These are phyloP conservation scores for Phaffomyces antillensis DNA, from an alignment of 805 yeast species.

Conservation along the genomic window DNA sequence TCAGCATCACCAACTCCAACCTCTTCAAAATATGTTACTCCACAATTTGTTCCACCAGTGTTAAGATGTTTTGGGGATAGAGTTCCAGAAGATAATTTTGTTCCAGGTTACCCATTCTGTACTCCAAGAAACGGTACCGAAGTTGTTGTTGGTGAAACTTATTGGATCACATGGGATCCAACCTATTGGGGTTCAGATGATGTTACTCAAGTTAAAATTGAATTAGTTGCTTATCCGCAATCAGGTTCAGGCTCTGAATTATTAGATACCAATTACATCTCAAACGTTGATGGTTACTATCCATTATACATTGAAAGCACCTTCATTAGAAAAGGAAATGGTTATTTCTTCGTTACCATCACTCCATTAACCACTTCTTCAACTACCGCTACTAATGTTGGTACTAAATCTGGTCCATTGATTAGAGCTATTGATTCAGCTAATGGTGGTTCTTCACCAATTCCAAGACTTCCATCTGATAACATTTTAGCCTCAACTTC, in stretches of 20 bases:
- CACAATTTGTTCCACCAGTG: constrained; percentile 37
- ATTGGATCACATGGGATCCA: constrained; percentile 45
- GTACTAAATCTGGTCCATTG: constrained; percentile 34
- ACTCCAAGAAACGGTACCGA: constrained; percentile 34
- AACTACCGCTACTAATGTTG: constrained; percentile 30
- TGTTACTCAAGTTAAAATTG: constrained; percentile 28
- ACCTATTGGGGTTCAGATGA: constrained; percentile 33
- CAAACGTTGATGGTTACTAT: constrained; percentile 33
- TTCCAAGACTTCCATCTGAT: constrained; percentile 35
- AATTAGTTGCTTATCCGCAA: constrained; percentile 29
- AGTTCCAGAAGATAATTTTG: constrained; percentile 24
- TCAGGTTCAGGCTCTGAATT: constrained; percentile 27
- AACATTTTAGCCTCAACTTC: constrained; percentile 20
- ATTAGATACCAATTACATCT: constrained; percentile 27
- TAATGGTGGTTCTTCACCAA: constrained; percentile 25
- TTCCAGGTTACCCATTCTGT: constrained; percentile 36
- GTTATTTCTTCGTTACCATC: constrained; percentile 32
- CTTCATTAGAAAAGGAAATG: constrained; percentile 22
- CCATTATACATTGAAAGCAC: constrained; percentile 29
- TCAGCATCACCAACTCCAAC: constrained; percentile 39
- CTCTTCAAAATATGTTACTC: constrained; percentile 25
- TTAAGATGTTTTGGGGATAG: constrained; percentile 37
- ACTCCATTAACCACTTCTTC: constrained; percentile 30
- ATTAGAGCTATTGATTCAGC: constrained; percentile 28
- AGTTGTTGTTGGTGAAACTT: constrained; percentile 39